These are phyloP conservation scores for Agrocybe praecox DNA, from an alignment of 768 basidiomycete species.

Conservation along the genomic window DNA sequence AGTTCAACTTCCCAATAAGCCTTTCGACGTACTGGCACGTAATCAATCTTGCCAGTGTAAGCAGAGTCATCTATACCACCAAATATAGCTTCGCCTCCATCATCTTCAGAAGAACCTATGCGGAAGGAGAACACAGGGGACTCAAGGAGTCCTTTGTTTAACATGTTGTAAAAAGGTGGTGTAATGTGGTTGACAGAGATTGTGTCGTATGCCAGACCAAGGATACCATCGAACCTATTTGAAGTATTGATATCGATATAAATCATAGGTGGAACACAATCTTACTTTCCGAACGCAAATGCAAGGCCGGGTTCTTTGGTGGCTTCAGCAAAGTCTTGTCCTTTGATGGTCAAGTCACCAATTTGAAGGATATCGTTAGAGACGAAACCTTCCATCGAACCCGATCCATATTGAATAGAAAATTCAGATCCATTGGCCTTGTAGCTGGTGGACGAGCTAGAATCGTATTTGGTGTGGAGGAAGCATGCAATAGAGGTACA, in stretches of 20 bases:
- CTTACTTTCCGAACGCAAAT: conserved; percentile 94
- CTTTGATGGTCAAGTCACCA: conserved; percentile 75
- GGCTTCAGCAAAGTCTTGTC: conserved; percentile 93
- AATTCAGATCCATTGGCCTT: conserved; percentile 89
- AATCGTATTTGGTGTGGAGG: conserved; percentile 93
- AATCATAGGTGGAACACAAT: conserved; percentile 10
- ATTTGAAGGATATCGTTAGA: conserved; percentile 82
- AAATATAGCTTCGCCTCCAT: conserved; percentile 90
- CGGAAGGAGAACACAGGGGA: conserved; percentile 94
- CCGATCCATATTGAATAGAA: conserved; percentile 92
- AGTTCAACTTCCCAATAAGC: conserved; percentile 99
- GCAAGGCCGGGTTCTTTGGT: conserved; percentile 95
- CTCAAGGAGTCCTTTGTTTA: conserved; percentile 80
- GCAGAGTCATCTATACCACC: conserved; percentile 83
- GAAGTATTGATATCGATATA: neutral
- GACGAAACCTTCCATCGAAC: conserved; percentile 95
- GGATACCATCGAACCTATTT: conserved; percentile 88
- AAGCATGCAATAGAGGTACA: conserved; percentile 93
- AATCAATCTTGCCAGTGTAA: conserved; percentile 79
- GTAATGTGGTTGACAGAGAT: conserved; percentile 92
- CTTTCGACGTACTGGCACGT: conserved; percentile 91
- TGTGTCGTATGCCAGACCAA: conserved; percentile 93
- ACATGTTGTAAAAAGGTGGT: conserved; percentile 95
- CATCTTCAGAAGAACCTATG: conserved; percentile 80
- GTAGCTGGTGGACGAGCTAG: conserved; percentile 76